Base-by-base conservation (phyloP, 2,329 filamentous ascomycete species). In the Trichoderma asperellum region DNA sequence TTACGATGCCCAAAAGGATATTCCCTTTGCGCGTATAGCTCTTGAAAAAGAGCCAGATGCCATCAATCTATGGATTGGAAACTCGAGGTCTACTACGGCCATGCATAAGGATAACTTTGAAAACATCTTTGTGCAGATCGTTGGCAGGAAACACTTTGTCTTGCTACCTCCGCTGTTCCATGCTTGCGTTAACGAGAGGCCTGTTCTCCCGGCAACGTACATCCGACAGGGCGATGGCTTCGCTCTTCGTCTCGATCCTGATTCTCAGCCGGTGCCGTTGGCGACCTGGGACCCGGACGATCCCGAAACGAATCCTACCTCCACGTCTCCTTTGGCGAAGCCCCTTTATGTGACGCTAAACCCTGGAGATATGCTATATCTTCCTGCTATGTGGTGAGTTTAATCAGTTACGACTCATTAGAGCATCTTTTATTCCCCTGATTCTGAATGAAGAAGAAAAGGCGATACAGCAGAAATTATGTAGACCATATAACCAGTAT, bases 21-120 rank as follows among this genome's bases (percentile, higher is more conserved):
- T 95, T 58, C 85, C 90, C 1, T 96, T 92, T 77, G 92, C 92
- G 0, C 86, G 89, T 34, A 89, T 93, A 71, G 92, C 92, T 0
- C 86, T 95, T 0, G 82, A 86, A 49, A 83, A 85, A 60, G 75
- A 81, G 0, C 91, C 92, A 0, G 92, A 96, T 72, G 92, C 92
- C 16, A 86, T 93, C 71, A 96, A 96, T 76, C 84, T 96, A 75
- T 95, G 92, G 92, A 88, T 96, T 61, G 92, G 92, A 66, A 92
- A 92, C 79, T 87, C 88, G 1, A 83, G 83, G 47, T 92, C 89
- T 32, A 84, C 87, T 1, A 94, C 92, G 0, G 89, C 91, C 0
- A 78, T 94, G 66, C 93, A 96, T 80, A 92, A 91, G 75, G 93
- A 96, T 80, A 92, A 92, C 74, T 95, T 94, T 78, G 92, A 96